Conservation (phyloP, 371 early-diverging fungal species). For the Saksenaea oblongispora region DNA sequence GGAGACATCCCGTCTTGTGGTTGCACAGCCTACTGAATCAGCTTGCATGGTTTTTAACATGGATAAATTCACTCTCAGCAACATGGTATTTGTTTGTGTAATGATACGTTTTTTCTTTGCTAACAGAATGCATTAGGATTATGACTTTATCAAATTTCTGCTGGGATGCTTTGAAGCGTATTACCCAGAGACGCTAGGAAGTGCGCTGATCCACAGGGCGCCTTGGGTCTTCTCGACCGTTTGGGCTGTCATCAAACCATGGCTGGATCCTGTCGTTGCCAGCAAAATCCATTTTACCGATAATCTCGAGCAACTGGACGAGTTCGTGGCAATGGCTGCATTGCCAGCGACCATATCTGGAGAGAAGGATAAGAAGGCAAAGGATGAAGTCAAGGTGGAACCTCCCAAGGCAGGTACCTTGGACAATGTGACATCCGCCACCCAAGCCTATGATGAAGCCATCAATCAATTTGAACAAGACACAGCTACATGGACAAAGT, state of each 20-base stretch:
- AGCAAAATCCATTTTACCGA: slow-evolving; percentile 85
- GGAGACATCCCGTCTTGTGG: slow-evolving; percentile 78
- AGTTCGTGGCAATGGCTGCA: slow-evolving; percentile 43
- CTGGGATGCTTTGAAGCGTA: slow-evolving; percentile 80
- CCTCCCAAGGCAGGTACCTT: slow-evolving; percentile 17
- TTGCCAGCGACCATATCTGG: slow-evolving; percentile 39
- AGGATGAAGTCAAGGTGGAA: slow-evolving; percentile 26
- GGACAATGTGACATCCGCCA: slow-evolving; percentile 15
- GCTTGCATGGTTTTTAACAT: slow-evolving; percentile 86
- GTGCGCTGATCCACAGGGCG: slow-evolving; percentile 77
- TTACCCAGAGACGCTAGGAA: slow-evolving; percentile 90
- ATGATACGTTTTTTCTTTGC: too few species aligned
- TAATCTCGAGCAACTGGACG: slow-evolving; percentile 57
- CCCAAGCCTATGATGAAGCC: slow-evolving; percentile 21
- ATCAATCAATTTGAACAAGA: slow-evolving; percentile 24
- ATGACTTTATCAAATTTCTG: slow-evolving; percentile 78
- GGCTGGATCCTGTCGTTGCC: slow-evolving; percentile 91
- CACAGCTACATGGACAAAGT: slow-evolving; percentile 32
- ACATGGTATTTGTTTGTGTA: slow-evolving; percentile 60
- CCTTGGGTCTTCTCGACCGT: slow-evolving; percentile 85
- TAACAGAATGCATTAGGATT: slow-evolving; percentile 53
- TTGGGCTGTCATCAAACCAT: slow-evolving; percentile 78
- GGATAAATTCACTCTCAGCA: slow-evolving; percentile 73
- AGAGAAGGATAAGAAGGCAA: slow-evolving; percentile 23
- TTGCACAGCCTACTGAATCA: slow-evolving; percentile 80